phyloP scores from a whole-genome alignment of 1,139 yeast genomes.

The Candida albicans region DNA sequence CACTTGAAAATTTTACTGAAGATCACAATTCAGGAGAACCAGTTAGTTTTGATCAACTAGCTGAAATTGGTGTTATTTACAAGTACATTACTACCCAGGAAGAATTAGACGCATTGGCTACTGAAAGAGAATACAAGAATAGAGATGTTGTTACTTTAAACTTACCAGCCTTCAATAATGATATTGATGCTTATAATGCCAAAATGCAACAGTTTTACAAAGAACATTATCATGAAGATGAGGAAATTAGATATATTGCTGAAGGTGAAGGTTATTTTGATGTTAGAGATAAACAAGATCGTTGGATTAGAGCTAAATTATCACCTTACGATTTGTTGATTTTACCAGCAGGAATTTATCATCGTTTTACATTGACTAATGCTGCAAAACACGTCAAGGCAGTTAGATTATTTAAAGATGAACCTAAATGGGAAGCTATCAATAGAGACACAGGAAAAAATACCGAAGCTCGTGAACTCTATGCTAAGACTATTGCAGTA shows the following conservation, averaged over 20 bases:
- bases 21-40: constrained; percentile 69
- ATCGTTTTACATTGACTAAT: constrained; percentile 76
- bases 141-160: constrained; percentile 70
- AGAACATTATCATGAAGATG: constrained; percentile 96
- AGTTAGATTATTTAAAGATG: constrained; percentile 83
- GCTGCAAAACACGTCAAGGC: constrained; percentile 67
- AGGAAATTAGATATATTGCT: constrained; percentile 85
- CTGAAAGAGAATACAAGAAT: constrained; percentile 71
- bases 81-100: constrained; percentile 50
- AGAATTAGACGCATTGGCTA: constrained; percentile 67
- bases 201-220: constrained; percentile 73
- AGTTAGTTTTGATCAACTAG: constrained; percentile 53
- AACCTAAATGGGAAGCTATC: constrained; percentile 95
- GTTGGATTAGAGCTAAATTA: constrained; percentile 79
- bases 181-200: constrained; percentile 54
- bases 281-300: constrained; percentile 65
- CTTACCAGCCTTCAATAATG: constrained; percentile 63
- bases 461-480: constrained; percentile 31
- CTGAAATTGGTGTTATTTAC: constrained; percentile 69
- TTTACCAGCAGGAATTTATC: constrained; percentile 91
- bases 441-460: constrained; percentile 47
- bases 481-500: constrained; percentile 28
- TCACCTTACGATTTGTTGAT: constrained; percentile 66
- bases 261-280: constrained; percentile 95
- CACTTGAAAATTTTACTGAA: constrained; percentile 63